Evolutionary conservation across 2,329 filamentous ascomycete species (phyloP), one percentile per base, ranked within the genome.

Genomic region (Exophiala sp.): DNA sequence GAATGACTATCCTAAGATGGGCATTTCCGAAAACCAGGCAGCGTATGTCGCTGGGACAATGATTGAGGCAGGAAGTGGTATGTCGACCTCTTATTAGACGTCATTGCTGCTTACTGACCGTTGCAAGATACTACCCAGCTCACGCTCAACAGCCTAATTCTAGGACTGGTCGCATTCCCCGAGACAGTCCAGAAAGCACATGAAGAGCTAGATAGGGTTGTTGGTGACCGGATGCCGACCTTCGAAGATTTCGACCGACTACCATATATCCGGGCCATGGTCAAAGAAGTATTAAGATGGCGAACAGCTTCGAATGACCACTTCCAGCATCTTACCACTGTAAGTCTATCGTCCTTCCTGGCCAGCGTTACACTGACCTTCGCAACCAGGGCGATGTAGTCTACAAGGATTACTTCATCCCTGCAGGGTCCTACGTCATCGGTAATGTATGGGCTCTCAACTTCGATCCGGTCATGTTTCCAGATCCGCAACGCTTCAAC

Each of bases 401-500:
- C 7, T 72, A 70, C 54, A 65, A 68, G 32, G 64, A 64, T 33
- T 63, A 67, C 35, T 47, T 56, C 34, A 71, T 73, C 18, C 70
- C 71, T 12, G 65, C 66, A 38, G 65, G 63, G 16, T 67, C 69
- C 6, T 60, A 64, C 4, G 75, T 78, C 47, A 72, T 63, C n/a
- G 59, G 62, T 20, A 41, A 67, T 50, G 44, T 53, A 33, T 72
- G 74, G 74, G 69, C 69, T 7, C 74, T 81, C 21, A 68, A 78
- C 58, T 74, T 73, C 63, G 78, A 83, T 32, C 41, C 41, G 16
- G 49, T 51, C 41, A 29, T 45, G 33, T 45, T 45, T 18, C 40
- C 49, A 16, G 54, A 69, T 5, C 68, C 71, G 0, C 61, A 68
- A 1, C 34, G 36, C 0, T 75, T 74, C 57, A 47, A 68, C 16